These are phyloP conservation scores for Carex cristatella DNA, from an alignment of 176 grass and related monocot genomes.

Conservation along the genomic window DNA sequence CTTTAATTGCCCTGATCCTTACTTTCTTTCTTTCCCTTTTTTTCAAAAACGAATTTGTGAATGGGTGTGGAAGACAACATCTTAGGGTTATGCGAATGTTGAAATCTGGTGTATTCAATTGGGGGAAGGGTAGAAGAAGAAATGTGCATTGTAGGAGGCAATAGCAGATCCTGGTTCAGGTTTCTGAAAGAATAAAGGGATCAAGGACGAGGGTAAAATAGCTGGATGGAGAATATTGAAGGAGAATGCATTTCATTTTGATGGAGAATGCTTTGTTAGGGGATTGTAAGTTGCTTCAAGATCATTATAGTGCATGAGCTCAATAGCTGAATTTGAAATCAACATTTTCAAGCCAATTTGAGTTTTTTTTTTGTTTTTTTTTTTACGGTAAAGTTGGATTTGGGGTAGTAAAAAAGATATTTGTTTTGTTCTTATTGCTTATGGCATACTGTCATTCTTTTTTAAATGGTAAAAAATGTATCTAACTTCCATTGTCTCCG, in stretches of 20 bases:
- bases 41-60: too few species aligned
- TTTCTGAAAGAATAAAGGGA: slow-evolving; percentile 34
- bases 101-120: slow-evolving; percentile 41
- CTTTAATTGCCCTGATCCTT: too few species aligned
- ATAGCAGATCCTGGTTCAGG: slow-evolving; percentile 30
- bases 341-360: background rate
- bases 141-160: slow-evolving; percentile 48
- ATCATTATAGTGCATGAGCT: background rate
- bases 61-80: slow-evolving; percentile 10
- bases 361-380: background rate
- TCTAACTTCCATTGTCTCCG: background rate
- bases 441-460: background rate
- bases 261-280: slow-evolving; percentile 1
- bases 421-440: background rate
- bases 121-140: slow-evolving; percentile 39
- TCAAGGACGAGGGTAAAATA: slow-evolving; percentile 11
- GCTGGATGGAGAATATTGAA: slow-evolving; percentile 17
- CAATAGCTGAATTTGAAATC: background rate
- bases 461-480: background rate
- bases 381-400: background rate
- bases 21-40: too few species aligned
- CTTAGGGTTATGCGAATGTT: slow-evolving; percentile 31
- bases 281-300: background rate
- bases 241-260: slow-evolving; percentile 8
- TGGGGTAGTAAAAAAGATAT: background rate